A percentile compares a stretch with the other conserved stretches of the same genome.
Evolutionary conservation across 2,329 filamentous ascomycete genomes (phyloP).

Genomic region (Davidsoniella virescens): DNA sequence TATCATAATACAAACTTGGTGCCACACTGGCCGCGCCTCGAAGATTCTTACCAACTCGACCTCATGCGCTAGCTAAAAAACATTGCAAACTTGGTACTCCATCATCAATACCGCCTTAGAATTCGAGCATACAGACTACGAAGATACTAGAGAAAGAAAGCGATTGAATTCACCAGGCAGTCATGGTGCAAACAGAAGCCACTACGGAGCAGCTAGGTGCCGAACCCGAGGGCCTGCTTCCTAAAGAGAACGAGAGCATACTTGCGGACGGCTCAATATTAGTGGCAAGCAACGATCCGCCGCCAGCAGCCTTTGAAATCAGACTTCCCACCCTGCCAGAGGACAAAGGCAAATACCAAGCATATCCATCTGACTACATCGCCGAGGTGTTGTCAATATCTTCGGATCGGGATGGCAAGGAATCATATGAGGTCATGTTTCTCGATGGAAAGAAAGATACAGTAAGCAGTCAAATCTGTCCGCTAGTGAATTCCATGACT

Average conservation of each 20-base stretch:
- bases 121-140: too few relatives aligned
- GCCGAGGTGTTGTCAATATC: not conserved
- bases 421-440: not conserved
- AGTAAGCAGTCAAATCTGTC: not conserved
- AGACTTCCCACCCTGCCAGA: conserved; percentile 20
- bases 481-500: not conserved
- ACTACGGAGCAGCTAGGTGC: too few relatives aligned
- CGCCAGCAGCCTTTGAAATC: conserved; percentile 27
- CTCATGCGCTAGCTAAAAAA: too few relatives aligned
- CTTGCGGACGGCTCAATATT: conserved; percentile 2
- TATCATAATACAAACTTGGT: too few relatives aligned
- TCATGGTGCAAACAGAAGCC: too few relatives aligned
- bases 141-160: too few relatives aligned
- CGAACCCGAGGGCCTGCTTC: not conserved
- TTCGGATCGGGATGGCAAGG: not conserved
- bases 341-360: not conserved
- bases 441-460: not conserved
- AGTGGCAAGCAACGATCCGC: conserved; percentile 8
- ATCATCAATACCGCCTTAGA: too few relatives aligned
- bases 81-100: too few relatives aligned
- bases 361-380: not conserved
- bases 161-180: too few relatives aligned
- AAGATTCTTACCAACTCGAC: too few relatives aligned
- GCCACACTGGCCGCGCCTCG: too few relatives aligned
- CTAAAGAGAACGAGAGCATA: conserved; percentile 6